Percentiles rank a stretch among this genome's conserved stretches.
Evolutionary conservation across 768 basidiomycete genomes (phyloP).

Genomic region (Neoboletus subvelutipes): DNA sequence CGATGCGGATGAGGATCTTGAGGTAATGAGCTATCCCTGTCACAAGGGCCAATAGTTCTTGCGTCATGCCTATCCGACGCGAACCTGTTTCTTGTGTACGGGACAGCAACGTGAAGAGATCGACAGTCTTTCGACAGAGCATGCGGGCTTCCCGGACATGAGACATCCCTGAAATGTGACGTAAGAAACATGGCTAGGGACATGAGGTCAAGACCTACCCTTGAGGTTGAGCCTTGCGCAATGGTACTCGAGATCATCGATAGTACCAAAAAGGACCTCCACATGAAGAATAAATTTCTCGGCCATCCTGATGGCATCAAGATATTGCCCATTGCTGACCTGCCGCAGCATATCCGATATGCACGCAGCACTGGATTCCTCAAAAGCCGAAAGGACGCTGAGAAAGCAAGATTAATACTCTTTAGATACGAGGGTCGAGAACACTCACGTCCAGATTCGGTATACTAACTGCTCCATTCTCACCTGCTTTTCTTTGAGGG

Average conservation of each 20-base stretch:
- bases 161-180: constrained; percentile 72
- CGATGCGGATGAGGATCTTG: constrained; percentile 98
- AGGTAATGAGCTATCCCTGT: constrained; percentile 99
- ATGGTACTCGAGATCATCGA: constrained; percentile 92
- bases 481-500: constrained; percentile 86
- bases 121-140: constrained; percentile 98
- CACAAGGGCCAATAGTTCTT: constrained; percentile 93
- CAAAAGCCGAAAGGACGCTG: constrained; percentile 93
- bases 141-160: constrained; percentile 98
- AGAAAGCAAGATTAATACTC: constrained; percentile 12
- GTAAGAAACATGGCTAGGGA: constrained; percentile 11
- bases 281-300: constrained; percentile 99
- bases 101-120: constrained; percentile 93
- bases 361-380: constrained; percentile 98
- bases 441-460: constrained; percentile 95
- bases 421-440: constrained; percentile 1
- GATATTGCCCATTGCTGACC: constrained; percentile 94
- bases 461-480: constrained; percentile 97
- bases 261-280: constrained; percentile 94
- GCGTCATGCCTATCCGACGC: constrained; percentile 92
- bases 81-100: constrained; percentile 93
- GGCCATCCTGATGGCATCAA: constrained; percentile 97
- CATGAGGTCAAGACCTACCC: constrained; percentile 51
- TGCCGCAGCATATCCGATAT: constrained; percentile 98
- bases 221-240: constrained; percentile 79